These are phyloP conservation scores for Aspergillaceae sp. DNA, from an alignment of 2,329 filamentous ascomycete genomes.

Conservation along the genomic window DNA sequence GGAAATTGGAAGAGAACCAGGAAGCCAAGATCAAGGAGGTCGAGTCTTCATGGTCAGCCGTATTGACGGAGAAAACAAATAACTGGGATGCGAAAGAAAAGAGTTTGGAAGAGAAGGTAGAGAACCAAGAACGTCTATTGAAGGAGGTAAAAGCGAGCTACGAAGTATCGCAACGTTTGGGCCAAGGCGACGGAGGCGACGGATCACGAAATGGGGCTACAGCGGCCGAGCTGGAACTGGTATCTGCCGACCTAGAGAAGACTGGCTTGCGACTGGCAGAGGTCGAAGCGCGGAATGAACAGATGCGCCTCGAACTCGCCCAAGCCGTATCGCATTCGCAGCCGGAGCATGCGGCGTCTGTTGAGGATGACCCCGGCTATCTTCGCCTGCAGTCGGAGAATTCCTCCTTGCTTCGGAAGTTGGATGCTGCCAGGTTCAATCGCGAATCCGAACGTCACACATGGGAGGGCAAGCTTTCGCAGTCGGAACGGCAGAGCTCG, in stretches of 20 bases:
- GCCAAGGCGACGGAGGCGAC: slow-evolving; percentile 58
- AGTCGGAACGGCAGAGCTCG: slow-evolving; percentile 68
- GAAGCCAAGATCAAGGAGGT: slow-evolving; percentile 81
- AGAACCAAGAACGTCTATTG: slow-evolving; percentile 83
- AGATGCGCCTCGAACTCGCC: slow-evolving; percentile 80
- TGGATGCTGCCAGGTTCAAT: slow-evolving; percentile 76
- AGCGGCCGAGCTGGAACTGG: slow-evolving; percentile 86
- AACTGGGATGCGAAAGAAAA: slow-evolving; percentile 96
- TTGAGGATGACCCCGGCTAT: slow-evolving; percentile 85
- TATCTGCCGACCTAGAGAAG: slow-evolving; percentile 82
- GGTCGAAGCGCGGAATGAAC: slow-evolving; percentile 88
- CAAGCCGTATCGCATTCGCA: slow-evolving; percentile 71
- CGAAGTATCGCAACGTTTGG: slow-evolving; percentile 86
- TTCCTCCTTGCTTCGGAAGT: slow-evolving; percentile 76
- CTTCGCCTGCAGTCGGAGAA: slow-evolving; percentile 88
- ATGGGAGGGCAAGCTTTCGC: slow-evolving; percentile 64
- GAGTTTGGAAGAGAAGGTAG: slow-evolving; percentile 81
- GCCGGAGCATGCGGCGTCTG: slow-evolving; percentile 44
- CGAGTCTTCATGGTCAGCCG: slow-evolving; percentile 79
- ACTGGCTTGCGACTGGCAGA: slow-evolving; percentile 81
- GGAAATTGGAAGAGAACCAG: slow-evolving; percentile 65
- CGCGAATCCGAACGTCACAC: slow-evolving; percentile 71
- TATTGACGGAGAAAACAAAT: slow-evolving; percentile 84
- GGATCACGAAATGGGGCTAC: slow-evolving; percentile 59
- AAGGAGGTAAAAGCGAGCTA: slow-evolving; percentile 96